Evolutionary conservation across 202 grass and related monocot genomes (phyloP).

Genomic region (Thinopyrum obtusiflorum): DNA sequence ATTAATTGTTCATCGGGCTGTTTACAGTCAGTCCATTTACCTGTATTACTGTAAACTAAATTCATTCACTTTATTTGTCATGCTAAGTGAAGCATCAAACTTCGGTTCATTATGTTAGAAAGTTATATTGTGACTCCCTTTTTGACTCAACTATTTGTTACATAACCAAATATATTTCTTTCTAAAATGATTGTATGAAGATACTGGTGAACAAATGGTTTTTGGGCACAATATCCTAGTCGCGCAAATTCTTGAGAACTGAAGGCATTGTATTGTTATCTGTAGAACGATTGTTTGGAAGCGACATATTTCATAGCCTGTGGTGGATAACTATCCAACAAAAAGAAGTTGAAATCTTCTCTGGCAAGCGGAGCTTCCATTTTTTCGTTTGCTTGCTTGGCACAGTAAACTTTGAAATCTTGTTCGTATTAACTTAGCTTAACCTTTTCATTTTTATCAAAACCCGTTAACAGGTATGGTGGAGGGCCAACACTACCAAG

Average conservation of each 20-base stretch:
- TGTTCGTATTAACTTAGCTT: not conserved
- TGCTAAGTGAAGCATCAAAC: not conserved
- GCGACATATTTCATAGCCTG: not conserved
- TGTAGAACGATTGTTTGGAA: not conserved
- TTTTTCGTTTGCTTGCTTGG: not conserved
- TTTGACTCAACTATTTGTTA: not conserved
- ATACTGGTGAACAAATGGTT: not conserved
- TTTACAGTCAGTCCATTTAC: slow-evolving; percentile 16
- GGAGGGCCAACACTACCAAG: slow-evolving; percentile 84
- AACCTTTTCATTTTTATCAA: slow-evolving; percentile 22
- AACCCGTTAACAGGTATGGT: slow-evolving; percentile 71
- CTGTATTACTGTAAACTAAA: not conserved
- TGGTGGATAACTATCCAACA: not conserved
- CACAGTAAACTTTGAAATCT: not conserved
- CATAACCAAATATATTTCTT: not conserved
- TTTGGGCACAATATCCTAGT: not conserved
- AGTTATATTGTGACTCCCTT: not conserved
- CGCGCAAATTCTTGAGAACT: not conserved
- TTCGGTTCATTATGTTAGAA: not conserved
- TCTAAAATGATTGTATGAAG: slow-evolving; percentile 21
- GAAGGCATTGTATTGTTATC: not conserved
- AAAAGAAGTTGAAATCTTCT: not conserved
- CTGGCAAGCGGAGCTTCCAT: not conserved
- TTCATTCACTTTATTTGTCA: slow-evolving; percentile 3
- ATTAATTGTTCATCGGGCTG: not conserved